A percentile compares a stretch with the other conserved stretches of the same genome.
phyloP scores from a whole-genome alignment of 2,329 filamentous ascomycete genomes.

The Phyllosticta paracitricarpa region DNA sequence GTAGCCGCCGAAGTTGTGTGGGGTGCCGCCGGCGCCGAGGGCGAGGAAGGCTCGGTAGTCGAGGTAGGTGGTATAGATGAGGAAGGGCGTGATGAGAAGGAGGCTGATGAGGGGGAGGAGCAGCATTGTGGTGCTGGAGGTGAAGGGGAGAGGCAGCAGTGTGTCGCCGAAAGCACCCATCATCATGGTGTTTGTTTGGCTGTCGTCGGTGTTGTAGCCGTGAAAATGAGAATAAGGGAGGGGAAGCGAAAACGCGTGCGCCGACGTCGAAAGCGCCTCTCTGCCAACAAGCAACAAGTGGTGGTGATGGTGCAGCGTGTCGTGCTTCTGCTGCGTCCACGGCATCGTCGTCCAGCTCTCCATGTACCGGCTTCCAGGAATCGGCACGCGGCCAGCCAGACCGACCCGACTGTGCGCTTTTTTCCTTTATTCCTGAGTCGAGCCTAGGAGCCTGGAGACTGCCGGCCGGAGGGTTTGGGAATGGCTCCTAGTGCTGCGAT shows the following conservation, averaged over 20 bases:
- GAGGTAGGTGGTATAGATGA: slow-evolving; percentile 42
- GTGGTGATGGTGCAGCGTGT: not conserved
- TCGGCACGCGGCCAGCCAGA: no score
- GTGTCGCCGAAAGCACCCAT: not conserved
- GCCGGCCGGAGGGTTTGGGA: no score
- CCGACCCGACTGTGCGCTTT: no score
- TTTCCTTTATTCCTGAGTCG: no score
- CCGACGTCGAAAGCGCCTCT: no score
- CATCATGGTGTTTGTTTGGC: not conserved
- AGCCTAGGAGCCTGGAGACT: no score
- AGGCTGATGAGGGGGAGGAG: slow-evolving; percentile 17
- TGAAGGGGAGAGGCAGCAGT: not conserved
- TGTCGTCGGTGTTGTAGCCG: not conserved
- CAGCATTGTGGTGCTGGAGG: not conserved
- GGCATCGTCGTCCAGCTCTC: no score
- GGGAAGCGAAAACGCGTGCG: not conserved
- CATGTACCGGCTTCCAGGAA: no score
- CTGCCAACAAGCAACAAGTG: not conserved
- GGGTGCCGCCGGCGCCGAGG: slow-evolving; percentile 72
- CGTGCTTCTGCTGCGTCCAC: not conserved
- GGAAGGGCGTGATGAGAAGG: not conserved
- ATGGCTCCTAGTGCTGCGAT: no score
- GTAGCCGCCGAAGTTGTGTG: slow-evolving; percentile 63
- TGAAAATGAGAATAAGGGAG: not conserved
- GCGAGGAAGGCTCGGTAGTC: slow-evolving; percentile 69